Evolutionary conservation across 371 early-diverging fungal genomes (phyloP).

Genomic region (Smittium culicis): DNA sequence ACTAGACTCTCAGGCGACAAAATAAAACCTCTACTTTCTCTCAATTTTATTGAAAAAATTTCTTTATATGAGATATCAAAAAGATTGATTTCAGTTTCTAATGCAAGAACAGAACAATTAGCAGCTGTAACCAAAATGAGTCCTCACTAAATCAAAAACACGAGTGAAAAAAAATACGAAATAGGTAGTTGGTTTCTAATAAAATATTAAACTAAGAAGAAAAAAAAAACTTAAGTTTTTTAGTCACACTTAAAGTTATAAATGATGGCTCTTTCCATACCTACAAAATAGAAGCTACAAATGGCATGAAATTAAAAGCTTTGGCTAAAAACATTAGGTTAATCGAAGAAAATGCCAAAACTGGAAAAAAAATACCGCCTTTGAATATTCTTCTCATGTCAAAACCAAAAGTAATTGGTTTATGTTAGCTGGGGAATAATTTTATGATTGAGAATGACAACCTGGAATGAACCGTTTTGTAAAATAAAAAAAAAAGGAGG

Average conservation of each 20-base stretch:
- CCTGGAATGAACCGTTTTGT: background rate
- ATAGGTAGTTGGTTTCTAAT: background rate
- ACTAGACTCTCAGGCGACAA: background rate
- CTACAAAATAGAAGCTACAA: background rate
- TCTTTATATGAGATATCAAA: background rate
- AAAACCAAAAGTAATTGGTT: background rate
- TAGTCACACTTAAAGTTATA: background rate
- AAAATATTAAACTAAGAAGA: background rate
- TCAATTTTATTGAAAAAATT: background rate
- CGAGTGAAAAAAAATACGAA: background rate
- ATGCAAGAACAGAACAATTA: background rate
- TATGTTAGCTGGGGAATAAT: background rate
- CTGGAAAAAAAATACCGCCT: background rate
- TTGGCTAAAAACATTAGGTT: background rate
- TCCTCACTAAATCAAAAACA: background rate
- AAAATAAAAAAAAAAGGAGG: background rate
- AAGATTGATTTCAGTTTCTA: background rate
- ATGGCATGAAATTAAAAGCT: background rate
- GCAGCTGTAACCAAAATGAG: background rate
- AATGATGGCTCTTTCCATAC: background rate
- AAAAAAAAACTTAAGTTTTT: background rate
- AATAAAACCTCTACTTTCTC: background rate
- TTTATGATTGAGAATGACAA: background rate
- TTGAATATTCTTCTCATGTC: background rate
- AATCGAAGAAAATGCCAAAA: background rate